Evolutionary conservation across 495 filamentous ascomycete genomes (phyloP), one percentile per base, ranked within the genome.

Genomic region (Lindgomyces ingoldianus): DNA sequence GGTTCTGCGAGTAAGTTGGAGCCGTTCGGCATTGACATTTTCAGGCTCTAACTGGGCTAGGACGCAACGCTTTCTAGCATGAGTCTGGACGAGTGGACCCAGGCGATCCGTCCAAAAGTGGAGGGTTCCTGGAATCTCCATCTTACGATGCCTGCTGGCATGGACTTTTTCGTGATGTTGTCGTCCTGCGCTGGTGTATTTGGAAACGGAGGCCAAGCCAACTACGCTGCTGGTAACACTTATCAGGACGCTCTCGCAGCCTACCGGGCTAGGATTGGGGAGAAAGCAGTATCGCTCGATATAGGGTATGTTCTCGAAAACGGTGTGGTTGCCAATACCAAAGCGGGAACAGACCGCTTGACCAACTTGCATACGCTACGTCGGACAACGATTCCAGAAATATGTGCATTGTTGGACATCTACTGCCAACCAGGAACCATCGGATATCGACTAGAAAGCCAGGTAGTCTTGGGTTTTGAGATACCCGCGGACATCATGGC

Each of bases 121-220:
- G 18, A 39, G 3, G 62, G 55, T 22, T 25, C 62, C 25, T 41
- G 27, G 56, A 65, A 65, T 36, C 30, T 65, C 26, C 41, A 67
- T 21, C 41, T 12, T n/a, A 11, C 30, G 10, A 21, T 59, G 16
- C 39, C 14, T 25, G 33, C n/a, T 21, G 55, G 12, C 18, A 33
- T 62, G 25, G 58, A 67, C 36, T 67, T 67, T 24, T 67, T 67
- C 51, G 51, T 60, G 1, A 6, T 49, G 3, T 19, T 50, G 2
- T 50, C 45, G 8, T 62, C 59, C 22, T 8, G 53, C 9, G 22
- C 49, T 11, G 59, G 49, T 4, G 29, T 62, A 9, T 2, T 45
- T 21, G 59, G 59, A 2, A 19, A 33, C 12, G 1, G 1, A 9
- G 42, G 42, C 1, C 59, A 62, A 36, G 18, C 59, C 1, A 42